Evolutionary conservation across 257 asterid genomes (phyloP).

Genomic region (Marsdenia floribunda): DNA sequence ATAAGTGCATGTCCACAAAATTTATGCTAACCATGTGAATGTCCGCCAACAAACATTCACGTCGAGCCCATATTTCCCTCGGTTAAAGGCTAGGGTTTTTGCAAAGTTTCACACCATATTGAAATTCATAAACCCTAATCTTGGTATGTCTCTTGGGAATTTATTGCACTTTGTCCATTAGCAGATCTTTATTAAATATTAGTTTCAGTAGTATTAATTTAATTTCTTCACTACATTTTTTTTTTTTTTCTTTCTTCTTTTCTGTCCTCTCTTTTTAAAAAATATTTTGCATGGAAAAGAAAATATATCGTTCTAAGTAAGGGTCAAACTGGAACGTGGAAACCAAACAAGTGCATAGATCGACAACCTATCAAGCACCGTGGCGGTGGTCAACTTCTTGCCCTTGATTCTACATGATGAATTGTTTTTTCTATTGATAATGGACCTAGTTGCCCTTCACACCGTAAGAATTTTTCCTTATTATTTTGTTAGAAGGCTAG

Average conservation of each 20-base stretch:
- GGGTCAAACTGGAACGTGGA: constrained; percentile 53
- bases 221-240: neutral
- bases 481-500: neutral
- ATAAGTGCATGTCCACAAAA: constrained; percentile 1
- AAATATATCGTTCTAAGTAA: constrained; percentile 1
- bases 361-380: constrained; percentile 35
- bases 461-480: no score
- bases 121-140: constrained; percentile 58
- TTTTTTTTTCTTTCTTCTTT: neutral
- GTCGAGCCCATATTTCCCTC: constrained; percentile 58
- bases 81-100: constrained; percentile 47
- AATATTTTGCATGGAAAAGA: constrained; percentile 8
- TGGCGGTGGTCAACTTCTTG: constrained; percentile 80
- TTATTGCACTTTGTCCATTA: constrained; percentile 45
- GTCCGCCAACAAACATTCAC: constrained; percentile 91
- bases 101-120: constrained; percentile 36
- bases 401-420: constrained; percentile 17
- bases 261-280: neutral
- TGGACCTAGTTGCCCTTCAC: constrained; percentile 21
- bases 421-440: neutral
- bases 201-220: constrained; percentile 12
- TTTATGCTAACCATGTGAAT: constrained; percentile 54
- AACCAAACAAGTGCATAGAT: constrained; percentile 29
- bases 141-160: constrained; percentile 49
- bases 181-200: constrained; percentile 20